phyloP scores from a whole-genome alignment of 306 rosid genomes.

The Gleditsia sinensis region DNA sequence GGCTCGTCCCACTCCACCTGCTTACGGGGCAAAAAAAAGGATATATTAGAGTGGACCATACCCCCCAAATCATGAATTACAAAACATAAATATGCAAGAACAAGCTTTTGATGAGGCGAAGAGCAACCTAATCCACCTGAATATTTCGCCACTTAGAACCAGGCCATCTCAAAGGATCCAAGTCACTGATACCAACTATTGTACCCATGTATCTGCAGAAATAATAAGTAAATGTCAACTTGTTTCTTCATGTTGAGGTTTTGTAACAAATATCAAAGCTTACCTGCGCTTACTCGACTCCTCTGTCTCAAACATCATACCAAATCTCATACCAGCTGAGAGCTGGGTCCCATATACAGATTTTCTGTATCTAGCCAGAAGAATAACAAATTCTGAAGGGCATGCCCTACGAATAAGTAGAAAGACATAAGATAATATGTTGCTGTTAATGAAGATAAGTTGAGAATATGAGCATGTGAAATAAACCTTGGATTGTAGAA shows the following conservation, averaged over 20 bases:
- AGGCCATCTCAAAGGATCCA: conserved; percentile 94
- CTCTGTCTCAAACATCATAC: conserved; percentile 99
- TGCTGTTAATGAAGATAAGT: too few relatives aligned
- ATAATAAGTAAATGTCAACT: conserved; percentile 17
- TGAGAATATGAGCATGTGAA: neutral
- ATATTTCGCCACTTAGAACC: conserved; percentile 93
- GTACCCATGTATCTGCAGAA: conserved; percentile 89
- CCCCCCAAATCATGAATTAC: neutral
- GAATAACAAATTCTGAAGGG: conserved; percentile 92
- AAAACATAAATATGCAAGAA: neutral
- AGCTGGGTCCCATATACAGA: conserved; percentile 77
- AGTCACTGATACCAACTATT: conserved; percentile 67
- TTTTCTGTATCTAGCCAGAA: conserved; percentile 69
- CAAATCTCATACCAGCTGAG: conserved; percentile 94
- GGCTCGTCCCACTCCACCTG: conserved; percentile 98
- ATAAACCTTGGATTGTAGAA: conserved; percentile 91
- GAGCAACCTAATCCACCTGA: conserved; percentile 54
- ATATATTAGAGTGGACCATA: neutral
- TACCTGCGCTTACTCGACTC: conserved; percentile 95
- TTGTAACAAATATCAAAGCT: too few relatives aligned
- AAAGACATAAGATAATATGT: too few relatives aligned
- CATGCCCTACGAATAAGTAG: conserved; percentile 65
- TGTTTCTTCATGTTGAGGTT: neutral
- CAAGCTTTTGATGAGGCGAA: neutral
- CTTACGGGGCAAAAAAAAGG: neutral